These are phyloP conservation scores for Stachybotrys chartarum DNA, from an alignment of 2,329 filamentous ascomycete species.

Conservation along the genomic window DNA sequence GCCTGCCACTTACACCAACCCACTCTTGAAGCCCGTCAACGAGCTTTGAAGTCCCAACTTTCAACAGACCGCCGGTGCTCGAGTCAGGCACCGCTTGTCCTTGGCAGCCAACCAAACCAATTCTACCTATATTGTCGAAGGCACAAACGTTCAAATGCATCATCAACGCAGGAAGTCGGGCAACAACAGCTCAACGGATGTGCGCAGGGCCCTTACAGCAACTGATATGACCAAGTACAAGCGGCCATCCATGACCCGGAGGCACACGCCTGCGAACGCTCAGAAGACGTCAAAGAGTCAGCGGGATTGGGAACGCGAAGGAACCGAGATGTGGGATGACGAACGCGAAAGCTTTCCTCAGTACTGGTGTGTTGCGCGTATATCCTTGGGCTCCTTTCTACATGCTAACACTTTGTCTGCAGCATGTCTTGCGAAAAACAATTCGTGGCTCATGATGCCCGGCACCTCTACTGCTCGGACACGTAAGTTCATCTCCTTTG, in stretches of 20 bases:
- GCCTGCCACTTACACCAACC: no score
- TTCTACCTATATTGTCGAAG: not conserved
- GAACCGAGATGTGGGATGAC: conserved; percentile 46
- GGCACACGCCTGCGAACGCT: conserved; percentile 28
- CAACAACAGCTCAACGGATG: conserved; percentile 48
- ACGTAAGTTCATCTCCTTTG: conserved; percentile 34
- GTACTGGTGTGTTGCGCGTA: conserved; percentile 47
- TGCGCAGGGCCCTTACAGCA: conserved; percentile 40
- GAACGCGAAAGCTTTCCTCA: conserved; percentile 59
- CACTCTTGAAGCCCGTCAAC: no score
- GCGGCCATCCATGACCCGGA: conserved; percentile 38
- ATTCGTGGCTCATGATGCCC: conserved; percentile 51
- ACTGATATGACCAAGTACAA: conserved; percentile 40
- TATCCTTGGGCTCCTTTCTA: conserved; percentile 5
- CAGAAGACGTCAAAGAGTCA: conserved; percentile 45
- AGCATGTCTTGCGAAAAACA: conserved; percentile 64
- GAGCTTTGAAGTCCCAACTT: no score
- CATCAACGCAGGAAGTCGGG: conserved; percentile 51
- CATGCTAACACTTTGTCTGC: conserved; percentile 13
- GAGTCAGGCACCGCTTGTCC: not conserved
- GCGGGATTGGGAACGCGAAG: conserved; percentile 43
- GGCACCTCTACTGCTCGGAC: conserved; percentile 56
- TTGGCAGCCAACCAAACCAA: not conserved
- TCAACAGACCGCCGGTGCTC: no score
- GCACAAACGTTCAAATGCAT: conserved; percentile 33